Evolutionary conservation across 1,284 basidiomycete species (phyloP).

Genomic region (Trametes pubescens): DNA sequence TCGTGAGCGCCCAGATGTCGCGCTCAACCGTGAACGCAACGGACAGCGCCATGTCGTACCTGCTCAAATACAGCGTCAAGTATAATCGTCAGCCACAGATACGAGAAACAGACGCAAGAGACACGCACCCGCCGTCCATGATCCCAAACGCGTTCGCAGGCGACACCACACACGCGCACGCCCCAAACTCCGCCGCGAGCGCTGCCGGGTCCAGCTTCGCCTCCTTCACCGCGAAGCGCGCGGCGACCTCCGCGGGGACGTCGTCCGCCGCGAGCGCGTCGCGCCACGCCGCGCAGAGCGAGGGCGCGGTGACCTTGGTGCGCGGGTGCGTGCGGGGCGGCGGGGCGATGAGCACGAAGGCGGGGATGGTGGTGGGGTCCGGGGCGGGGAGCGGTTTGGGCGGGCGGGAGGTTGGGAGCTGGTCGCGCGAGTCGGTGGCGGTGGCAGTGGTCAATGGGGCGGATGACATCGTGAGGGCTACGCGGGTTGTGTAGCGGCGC

Average conservation of each 20-base stretch:
- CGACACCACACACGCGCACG: conserved; percentile 34
- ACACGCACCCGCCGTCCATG: conserved; percentile 32
- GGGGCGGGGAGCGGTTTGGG: conserved; percentile 11
- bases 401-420: conserved; percentile 1
- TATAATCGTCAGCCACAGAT: background rate
- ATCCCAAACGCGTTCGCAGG: conserved; percentile 35
- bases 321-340: conserved; percentile 9
- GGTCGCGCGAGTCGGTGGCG: background rate
- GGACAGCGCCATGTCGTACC: conserved; percentile 37
- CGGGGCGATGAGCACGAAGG: conserved; percentile 22
- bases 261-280: conserved; percentile 15
- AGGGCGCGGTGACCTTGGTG: conserved; percentile 6
- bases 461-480: background rate
- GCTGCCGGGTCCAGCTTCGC: conserved; percentile 17
- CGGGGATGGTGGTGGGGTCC: conserved; percentile 20
- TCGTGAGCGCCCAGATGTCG: conserved; percentile 36
- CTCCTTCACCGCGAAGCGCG: conserved; percentile 25
- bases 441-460: background rate
- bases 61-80: background rate
- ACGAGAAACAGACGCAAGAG: background rate
- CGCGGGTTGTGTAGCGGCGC: background rate
- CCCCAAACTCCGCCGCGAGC: conserved; percentile 23
- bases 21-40: conserved; percentile 25
- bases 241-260: conserved; percentile 13
- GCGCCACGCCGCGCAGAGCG: conserved; percentile 25